Evolutionary conservation across 441 rosid species (phyloP).

Genomic region (Brassica balearica): DNA sequence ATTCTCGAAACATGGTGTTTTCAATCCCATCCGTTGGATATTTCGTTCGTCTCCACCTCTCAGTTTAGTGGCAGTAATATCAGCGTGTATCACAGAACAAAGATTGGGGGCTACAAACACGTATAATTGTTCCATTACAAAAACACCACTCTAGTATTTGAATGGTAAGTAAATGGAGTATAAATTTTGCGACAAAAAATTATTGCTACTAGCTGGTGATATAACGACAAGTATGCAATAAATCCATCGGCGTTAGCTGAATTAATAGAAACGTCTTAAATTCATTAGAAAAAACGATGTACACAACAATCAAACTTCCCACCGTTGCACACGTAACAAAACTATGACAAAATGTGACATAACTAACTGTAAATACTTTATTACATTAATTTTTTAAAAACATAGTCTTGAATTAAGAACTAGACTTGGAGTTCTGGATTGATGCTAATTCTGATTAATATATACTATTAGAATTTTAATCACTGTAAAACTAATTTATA

Average conservation of each 20-base stretch:
- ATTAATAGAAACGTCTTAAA: not conserved
- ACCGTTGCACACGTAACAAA: not conserved
- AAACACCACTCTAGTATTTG: not conserved
- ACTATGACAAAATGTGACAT: not conserved
- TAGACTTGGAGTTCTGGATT: not conserved
- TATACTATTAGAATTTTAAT: not conserved
- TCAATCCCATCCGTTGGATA: conserved; percentile 42
- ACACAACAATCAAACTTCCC: not conserved
- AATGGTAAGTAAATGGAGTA: not conserved
- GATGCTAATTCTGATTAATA: not conserved
- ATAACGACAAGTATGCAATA: not conserved
- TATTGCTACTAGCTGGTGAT: not conserved
- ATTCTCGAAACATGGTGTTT: conserved; percentile 38
- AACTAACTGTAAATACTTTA: not conserved
- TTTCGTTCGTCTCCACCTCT: conserved; percentile 16
- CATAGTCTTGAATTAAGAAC: not conserved
- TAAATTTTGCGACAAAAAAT: not conserved
- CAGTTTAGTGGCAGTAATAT: conserved; percentile 17
- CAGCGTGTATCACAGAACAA: not conserved
- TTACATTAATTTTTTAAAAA: not conserved
- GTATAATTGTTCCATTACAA: not conserved
- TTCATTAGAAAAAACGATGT: not conserved
- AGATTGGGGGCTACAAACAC: not conserved
- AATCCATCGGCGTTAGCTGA: not conserved
- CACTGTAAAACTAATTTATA: not conserved